A percentile compares a stretch with the other conserved stretches of the same genome.
Conservation (phyloP, 352 stramenopile genomes). For the Phytophthora podocarpi region DNA sequence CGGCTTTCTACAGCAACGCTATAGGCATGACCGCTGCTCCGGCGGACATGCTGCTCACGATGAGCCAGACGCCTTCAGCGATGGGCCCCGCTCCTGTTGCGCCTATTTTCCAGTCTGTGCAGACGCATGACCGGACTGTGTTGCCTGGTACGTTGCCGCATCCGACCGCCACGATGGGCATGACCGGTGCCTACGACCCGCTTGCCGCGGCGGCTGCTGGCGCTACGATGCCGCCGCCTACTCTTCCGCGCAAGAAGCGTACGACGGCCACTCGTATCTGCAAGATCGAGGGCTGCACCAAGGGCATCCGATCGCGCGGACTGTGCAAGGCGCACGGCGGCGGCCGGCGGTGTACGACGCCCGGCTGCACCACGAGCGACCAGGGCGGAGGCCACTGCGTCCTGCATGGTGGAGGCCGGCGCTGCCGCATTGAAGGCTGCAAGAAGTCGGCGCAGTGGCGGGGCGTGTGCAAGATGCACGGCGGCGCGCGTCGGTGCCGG, state of each 20-base stretch:
- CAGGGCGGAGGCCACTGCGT: conserved; percentile 87
- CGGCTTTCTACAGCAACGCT: conserved; percentile 28
- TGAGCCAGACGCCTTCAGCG: conserved; percentile 25
- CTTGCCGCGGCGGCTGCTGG: background rate
- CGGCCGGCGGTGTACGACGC: conserved; percentile 78
- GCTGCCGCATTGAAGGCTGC: conserved; percentile 79
- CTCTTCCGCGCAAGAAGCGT: conserved; percentile 56
- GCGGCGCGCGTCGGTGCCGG: conserved; percentile 75
- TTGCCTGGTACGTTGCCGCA: conserved; percentile 22
- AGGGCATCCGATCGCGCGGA: conserved; percentile 77
- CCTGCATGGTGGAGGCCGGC: conserved; percentile 78
- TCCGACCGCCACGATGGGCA: background rate
- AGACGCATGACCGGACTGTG: conserved; percentile 3
- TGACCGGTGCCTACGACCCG: conserved; percentile 4
- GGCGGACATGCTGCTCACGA: conserved; percentile 33
- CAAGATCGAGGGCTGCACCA: conserved; percentile 72
- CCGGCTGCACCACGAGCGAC: conserved; percentile 82
- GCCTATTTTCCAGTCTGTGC: conserved; percentile 14
- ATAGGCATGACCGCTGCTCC: conserved; percentile 22
- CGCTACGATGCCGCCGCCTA: conserved; percentile 9
- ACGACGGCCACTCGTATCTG: conserved; percentile 68
- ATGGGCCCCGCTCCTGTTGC: conserved; percentile 10
- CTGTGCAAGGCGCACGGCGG: conserved; percentile 87
- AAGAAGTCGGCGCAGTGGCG: conserved; percentile 83
- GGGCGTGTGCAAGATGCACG: conserved; percentile 87